phyloP scores from a whole-genome alignment of 2,329 filamentous ascomycete species.

The Trichoderma sp. region DNA sequence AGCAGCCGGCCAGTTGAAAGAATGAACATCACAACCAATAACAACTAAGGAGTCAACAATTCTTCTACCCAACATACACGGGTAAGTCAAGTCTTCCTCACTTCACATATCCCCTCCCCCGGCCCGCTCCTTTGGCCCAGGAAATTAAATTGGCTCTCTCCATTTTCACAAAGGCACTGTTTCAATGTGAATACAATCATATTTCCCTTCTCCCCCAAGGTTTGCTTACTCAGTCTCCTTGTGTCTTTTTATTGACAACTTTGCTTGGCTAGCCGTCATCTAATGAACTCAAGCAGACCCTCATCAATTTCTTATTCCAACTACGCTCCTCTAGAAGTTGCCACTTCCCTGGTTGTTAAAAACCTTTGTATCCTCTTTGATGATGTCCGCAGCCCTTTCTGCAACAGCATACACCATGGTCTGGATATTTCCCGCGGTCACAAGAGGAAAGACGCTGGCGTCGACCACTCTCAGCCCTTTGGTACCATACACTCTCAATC shows the following conservation, averaged over 20 bases:
- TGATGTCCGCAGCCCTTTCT: slow-evolving; percentile 45
- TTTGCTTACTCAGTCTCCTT: not conserved
- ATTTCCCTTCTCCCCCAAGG: not conserved
- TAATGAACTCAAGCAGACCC: not conserved
- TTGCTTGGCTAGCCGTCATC: not conserved
- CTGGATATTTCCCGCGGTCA: slow-evolving; percentile 40
- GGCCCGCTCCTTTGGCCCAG: not conserved
- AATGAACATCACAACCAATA: not conserved
- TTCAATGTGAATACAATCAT: not conserved
- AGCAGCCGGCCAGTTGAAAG: not conserved
- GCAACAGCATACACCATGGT: slow-evolving; percentile 34
- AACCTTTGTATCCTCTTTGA: slow-evolving; percentile 30
- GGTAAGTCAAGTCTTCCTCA: not conserved
- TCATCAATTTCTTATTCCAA: not conserved
- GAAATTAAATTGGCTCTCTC: not conserved
- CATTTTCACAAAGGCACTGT: not conserved
- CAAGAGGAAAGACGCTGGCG: slow-evolving; percentile 47
- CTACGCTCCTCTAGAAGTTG: not conserved
- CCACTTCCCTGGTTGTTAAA: not conserved
- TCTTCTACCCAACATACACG: not conserved
- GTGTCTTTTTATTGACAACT: not conserved
- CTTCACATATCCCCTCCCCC: not conserved
- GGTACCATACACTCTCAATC: slow-evolving; percentile 47
- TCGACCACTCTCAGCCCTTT: slow-evolving; percentile 48
- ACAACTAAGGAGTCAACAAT: not conserved